These are phyloP conservation scores for Lomentospora prolificans DNA, from an alignment of 2,329 filamentous ascomycete genomes.

Conservation along the genomic window DNA sequence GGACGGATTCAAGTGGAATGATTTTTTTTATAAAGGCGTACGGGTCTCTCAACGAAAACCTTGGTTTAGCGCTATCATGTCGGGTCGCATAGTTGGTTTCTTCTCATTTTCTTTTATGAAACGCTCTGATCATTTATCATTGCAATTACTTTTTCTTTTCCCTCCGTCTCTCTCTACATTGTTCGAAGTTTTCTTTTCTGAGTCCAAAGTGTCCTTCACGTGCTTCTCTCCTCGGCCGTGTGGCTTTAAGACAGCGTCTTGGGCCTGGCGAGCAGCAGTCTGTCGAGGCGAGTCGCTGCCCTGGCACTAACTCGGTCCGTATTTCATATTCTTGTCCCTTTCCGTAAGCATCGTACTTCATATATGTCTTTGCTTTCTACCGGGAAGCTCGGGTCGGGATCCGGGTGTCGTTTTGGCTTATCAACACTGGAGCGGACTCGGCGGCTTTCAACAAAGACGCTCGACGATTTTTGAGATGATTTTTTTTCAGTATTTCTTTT, in stretches of 20 bases:
- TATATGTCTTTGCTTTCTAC: background rate
- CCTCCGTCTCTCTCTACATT: background rate
- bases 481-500: conserved; percentile 2
- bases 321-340: background rate
- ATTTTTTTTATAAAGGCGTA: conserved; percentile 22
- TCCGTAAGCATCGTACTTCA: background rate
- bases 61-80: conserved; percentile 20
- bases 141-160: background rate
- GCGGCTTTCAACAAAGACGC: conserved; percentile 40
- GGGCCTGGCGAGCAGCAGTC: too few relatives aligned
- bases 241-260: background rate
- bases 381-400: background rate
- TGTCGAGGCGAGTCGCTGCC: too few relatives aligned
- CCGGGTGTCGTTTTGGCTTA: background rate
- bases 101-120: conserved; percentile 15
- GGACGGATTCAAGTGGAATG: conserved; percentile 7
- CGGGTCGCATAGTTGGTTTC: conserved; percentile 11
- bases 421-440: conserved; percentile 16
- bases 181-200: conserved; percentile 3
- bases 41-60: conserved; percentile 36
- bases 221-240: background rate
- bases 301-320: too few relatives aligned
- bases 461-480: conserved; percentile 21
- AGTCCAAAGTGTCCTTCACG: too few relatives aligned
- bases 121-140: conserved; percentile 7